These are phyloP conservation scores for Fraxinus angustifolia DNA, from an alignment of 305 asterid genomes.

Conservation along the genomic window DNA sequence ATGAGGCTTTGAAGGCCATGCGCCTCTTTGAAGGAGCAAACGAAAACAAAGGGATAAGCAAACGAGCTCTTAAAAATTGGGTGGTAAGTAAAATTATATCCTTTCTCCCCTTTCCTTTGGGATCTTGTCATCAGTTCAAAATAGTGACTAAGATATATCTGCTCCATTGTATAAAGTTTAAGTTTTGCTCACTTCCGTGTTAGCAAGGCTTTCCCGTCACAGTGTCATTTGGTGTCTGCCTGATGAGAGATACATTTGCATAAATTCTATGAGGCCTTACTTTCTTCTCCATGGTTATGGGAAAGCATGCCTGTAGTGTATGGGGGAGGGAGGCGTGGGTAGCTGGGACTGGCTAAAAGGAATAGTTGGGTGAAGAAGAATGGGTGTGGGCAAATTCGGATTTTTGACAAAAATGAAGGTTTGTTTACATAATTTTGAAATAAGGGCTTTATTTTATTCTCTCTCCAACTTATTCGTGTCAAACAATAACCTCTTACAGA, in stretches of 20 bases:
- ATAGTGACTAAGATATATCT: background rate
- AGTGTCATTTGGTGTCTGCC: background rate
- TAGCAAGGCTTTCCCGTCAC: background rate
- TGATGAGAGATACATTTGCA: background rate
- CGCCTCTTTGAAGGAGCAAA: slow-evolving; percentile 58
- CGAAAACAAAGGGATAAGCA: slow-evolving; percentile 68
- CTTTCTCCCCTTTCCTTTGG: background rate
- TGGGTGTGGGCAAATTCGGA: background rate
- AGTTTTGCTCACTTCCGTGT: background rate
- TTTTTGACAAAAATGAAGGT: background rate
- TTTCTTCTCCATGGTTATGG: background rate
- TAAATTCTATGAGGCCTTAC: background rate
- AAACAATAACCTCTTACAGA: background rate
- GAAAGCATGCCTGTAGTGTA: background rate
- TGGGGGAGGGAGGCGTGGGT: background rate
- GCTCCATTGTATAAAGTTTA: background rate
- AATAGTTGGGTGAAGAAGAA: background rate
- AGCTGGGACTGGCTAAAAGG: background rate
- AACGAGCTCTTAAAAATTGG: slow-evolving; percentile 72
- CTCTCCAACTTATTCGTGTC: background rate
- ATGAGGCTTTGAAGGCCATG: slow-evolving; percentile 59
- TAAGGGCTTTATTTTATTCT: background rate
- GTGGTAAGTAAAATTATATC: slow-evolving; percentile 43
- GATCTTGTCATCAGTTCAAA: background rate
- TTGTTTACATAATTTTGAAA: background rate